phyloP scores from a whole-genome alignment of 441 rosid species.

The Populus trichocarpa region DNA sequence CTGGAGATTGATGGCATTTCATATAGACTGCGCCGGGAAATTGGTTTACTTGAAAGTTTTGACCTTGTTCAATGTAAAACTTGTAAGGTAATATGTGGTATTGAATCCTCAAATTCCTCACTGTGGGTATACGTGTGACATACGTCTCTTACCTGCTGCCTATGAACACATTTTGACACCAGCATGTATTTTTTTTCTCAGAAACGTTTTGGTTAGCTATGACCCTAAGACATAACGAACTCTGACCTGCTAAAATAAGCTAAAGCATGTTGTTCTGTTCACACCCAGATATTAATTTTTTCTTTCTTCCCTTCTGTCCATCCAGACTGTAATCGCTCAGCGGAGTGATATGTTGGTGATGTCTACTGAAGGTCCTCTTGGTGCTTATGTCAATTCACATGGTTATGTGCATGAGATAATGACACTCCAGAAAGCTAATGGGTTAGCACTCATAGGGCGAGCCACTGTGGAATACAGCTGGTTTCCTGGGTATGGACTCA shows the following conservation, averaged over 20 bases:
- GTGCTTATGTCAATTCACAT: constrained; percentile 77
- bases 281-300: neutral
- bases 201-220: neutral
- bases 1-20: constrained; percentile 88
- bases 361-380: constrained; percentile 94
- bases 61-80: constrained; percentile 73
- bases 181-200: neutral
- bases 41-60: constrained; percentile 68
- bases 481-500: constrained; percentile 89
- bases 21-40: constrained; percentile 79
- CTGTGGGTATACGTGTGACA: neutral
- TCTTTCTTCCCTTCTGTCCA: neutral
- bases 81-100: constrained; percentile 54
- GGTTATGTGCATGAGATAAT: constrained; percentile 81
- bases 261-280: neutral
- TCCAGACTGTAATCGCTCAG: constrained; percentile 73
- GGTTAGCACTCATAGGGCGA: constrained; percentile 50
- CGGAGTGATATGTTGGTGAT: constrained; percentile 94
- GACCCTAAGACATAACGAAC: neutral
- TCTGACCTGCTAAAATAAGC: neutral
- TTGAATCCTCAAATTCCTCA: constrained; percentile 5
- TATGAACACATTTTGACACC: neutral
- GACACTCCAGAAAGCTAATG: constrained; percentile 66
- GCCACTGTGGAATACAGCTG: constrained; percentile 68
- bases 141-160: neutral